Percentiles rank a stretch among this genome's conserved stretches.
These are phyloP conservation scores for Talaromyces funiculosus DNA, from an alignment of 2,329 filamentous ascomycete genomes.

Conservation along the genomic window DNA sequence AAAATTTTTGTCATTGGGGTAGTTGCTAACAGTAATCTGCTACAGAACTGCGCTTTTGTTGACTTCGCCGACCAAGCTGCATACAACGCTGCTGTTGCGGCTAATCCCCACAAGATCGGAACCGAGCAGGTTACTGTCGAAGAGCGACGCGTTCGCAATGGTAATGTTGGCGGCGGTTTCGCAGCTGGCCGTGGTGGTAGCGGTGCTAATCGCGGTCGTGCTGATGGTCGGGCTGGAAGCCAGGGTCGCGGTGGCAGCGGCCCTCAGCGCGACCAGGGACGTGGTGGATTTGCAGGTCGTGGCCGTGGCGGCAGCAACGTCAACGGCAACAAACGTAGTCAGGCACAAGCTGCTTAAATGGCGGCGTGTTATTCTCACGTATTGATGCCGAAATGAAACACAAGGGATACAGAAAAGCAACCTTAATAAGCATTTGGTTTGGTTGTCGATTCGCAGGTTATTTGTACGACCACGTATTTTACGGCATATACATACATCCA, in stretches of 20 bases:
- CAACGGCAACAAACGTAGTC: conserved; percentile 43
- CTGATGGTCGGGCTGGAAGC: conserved; percentile 55
- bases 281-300: conserved; percentile 61
- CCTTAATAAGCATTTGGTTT: conserved; percentile 3
- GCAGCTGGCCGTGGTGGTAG: conserved; percentile 58
- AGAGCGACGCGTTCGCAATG: conserved; percentile 73
- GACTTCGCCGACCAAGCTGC: conserved; percentile 78
- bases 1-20: no score
- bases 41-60: conserved; percentile 90
- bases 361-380: conserved; percentile 18
- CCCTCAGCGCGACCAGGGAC: conserved; percentile 63
- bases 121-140: conserved; percentile 81
- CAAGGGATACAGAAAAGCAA: conserved; percentile 13
- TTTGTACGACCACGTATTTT: conserved; percentile 30
- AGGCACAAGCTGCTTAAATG: conserved; percentile 40
- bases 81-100: conserved; percentile 74
- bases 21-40: neutral
- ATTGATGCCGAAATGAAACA: conserved; percentile 14
- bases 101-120: conserved; percentile 80
- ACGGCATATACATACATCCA: conserved; percentile 10
- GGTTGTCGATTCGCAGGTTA: conserved; percentile 17
- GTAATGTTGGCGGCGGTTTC: conserved; percentile 61
- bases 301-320: conserved; percentile 57
- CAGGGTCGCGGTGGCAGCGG: conserved; percentile 57
- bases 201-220: conserved; percentile 44